These are phyloP conservation scores for Fomitopsis pulvina DNA, from an alignment of 768 basidiomycete genomes.

Conservation along the genomic window DNA sequence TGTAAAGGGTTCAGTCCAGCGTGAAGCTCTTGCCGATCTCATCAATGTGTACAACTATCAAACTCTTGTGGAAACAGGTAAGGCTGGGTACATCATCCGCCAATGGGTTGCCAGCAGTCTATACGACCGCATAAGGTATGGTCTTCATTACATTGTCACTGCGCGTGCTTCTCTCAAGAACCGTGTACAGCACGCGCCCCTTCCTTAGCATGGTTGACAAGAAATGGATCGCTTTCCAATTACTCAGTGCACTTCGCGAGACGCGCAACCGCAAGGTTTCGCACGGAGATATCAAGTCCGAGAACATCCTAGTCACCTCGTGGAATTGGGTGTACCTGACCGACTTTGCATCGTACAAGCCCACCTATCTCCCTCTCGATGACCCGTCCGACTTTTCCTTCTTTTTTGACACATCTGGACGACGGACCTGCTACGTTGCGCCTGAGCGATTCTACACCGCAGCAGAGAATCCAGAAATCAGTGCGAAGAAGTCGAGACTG, in stretches of 20 bases:
- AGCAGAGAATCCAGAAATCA: conserved; percentile 55
- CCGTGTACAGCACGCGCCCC: conserved; percentile 73
- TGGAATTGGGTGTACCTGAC: conserved; percentile 95
- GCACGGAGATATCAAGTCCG: conserved; percentile 97
- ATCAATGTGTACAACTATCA: conserved; percentile 89
- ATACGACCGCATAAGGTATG: conserved; percentile 95
- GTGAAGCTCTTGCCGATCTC: conserved; percentile 78
- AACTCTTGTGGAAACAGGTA: conserved; percentile 88
- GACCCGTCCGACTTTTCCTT: conserved; percentile 98
- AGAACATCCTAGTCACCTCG: conserved; percentile 93
- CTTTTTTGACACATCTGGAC: conserved; percentile 93
- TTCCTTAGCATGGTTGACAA: conserved; percentile 91
- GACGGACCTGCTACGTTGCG: conserved; percentile 92
- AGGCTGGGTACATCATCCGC: conserved; percentile 89
- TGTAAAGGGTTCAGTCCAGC: conserved; percentile 52
- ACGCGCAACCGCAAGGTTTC: conserved; percentile 82
- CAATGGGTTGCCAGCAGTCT: conserved; percentile 94
- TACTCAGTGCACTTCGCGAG: conserved; percentile 79
- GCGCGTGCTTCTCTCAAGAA: not conserved
- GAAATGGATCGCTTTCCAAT: conserved; percentile 96
- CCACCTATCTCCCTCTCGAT: conserved; percentile 89
- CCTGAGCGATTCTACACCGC: conserved; percentile 93
- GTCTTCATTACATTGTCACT: not conserved
- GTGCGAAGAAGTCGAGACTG: conserved; percentile 55
- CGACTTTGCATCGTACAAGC: conserved; percentile 94